Base-by-base conservation (phyloP, 345 rosid species). In the Reutealis trisperma region DNA sequence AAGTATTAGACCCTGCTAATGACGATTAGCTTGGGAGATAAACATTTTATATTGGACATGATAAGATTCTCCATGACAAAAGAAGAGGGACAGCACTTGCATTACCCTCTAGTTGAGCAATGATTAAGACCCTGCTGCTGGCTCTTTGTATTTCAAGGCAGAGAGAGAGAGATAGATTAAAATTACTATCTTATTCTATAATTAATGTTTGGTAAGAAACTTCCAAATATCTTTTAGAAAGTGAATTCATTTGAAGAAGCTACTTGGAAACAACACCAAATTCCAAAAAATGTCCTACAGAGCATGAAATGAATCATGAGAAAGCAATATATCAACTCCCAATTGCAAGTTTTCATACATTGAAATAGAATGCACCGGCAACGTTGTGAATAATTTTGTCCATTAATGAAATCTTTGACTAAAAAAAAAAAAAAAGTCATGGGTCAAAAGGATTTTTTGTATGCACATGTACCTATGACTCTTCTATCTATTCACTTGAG, bases 151-250 rank as follows among this genome's bases (percentile, higher is more conserved):
- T 27, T 63, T 21, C 2, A 18, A 4, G 8, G 32, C 13, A 13
- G 24, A 16, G 9, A 58, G 4, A 57, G 22, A 24, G 52, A 24
- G 25, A 15, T 13, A n/a, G n/a, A 27, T 1, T 1, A 13, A 30
- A 34, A 16, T 15, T 2, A n/a, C 0, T n/a, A 14, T 30, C n/a
- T 9, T 47, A 9, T 32, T 22, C 16, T 27, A 13, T 44, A 25
- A 30, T 30, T 32, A 45, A 21, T 30, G 68, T 61, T 6, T 69
- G 79, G 63, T 37, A 3, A 42, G 75, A 70, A 77, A 52, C 63
- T 77, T 62, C 74, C 74, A 76, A 47, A 52, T 4, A 3, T 2
- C 2, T 22, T 60, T 49, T 18, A 13, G 41, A 7, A 19, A 22
- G 34, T 34, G 57, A 13, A 42, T 45, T 41, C 7, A 25, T 30